These are phyloP conservation scores for Vavraia culicis DNA, from an alignment of 371 early-diverging fungal species.

Conservation along the genomic window DNA sequence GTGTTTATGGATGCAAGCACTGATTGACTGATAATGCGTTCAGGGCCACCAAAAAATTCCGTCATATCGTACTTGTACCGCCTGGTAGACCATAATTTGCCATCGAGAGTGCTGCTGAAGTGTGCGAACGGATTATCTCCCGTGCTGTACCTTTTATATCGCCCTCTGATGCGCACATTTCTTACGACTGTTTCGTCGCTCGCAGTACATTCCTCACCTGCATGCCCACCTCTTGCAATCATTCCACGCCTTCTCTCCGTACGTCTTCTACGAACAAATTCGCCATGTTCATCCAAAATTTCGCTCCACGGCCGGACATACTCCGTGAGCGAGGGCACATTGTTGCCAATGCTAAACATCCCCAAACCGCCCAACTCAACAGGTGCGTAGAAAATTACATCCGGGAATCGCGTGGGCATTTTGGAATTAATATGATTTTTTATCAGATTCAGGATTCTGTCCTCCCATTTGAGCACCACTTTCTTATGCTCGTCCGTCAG, in stretches of 20 bases:
- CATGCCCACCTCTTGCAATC: no score
- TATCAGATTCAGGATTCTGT: constrained; percentile 43
- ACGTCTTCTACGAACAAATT: no score
- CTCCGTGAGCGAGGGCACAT: no score
- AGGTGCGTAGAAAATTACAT: constrained; percentile 66
- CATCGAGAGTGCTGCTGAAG: no score
- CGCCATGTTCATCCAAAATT: no score
- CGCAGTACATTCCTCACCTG: no score
- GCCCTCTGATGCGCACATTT: no score
- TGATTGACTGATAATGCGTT: constrained; percentile 86
- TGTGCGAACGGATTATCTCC: no score
- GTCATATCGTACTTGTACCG: constrained; percentile 90
- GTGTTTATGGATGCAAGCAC: constrained; percentile 84
- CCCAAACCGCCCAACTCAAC: constrained; percentile 90
- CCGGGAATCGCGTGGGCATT: constrained; percentile 93
- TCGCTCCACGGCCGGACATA: no score
- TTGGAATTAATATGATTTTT: constrained; percentile 93
- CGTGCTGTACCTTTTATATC: no score
- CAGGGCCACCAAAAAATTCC: constrained; percentile 84
- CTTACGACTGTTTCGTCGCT: no score
- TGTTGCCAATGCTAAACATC: constrained; percentile 67
- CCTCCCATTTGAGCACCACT: neutral
- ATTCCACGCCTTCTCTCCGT: no score
- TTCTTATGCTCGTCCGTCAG: constrained; percentile 48
- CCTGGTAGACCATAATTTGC: constrained; percentile 79